Evolutionary conservation across 1,284 basidiomycete genomes (phyloP).

Genomic region (Blastosporella zonata): DNA sequence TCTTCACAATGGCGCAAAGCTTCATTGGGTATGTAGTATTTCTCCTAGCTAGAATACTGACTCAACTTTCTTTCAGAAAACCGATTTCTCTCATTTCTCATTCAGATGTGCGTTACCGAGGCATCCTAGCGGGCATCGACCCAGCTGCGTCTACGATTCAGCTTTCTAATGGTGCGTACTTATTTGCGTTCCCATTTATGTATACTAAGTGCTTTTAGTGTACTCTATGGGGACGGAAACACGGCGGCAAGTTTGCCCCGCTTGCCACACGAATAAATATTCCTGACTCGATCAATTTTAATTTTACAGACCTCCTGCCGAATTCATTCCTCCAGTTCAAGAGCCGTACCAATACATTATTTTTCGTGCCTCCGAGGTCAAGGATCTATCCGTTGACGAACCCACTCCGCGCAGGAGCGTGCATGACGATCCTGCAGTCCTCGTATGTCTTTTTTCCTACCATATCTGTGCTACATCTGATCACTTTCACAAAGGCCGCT

Average conservation of each 20-base stretch:
- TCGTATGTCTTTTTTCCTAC: constrained; percentile 46
- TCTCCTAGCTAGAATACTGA: background rate
- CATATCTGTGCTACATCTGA: constrained; percentile 8
- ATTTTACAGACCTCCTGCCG: constrained; percentile 52
- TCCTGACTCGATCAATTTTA: background rate
- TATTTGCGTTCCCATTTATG: background rate
- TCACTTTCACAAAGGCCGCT: constrained; percentile 20
- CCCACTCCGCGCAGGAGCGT: constrained; percentile 56
- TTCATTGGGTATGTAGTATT: constrained; percentile 58
- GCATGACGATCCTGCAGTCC: constrained; percentile 75
- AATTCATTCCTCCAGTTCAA: constrained; percentile 74
- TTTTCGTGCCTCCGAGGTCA: constrained; percentile 80
- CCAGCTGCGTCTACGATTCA: constrained; percentile 82
- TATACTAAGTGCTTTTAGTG: constrained; percentile 41
- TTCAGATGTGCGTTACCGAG: constrained; percentile 87
- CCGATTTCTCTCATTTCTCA: constrained; percentile 89
- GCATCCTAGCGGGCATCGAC: constrained; percentile 83
- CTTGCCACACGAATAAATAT: constrained; percentile 13
- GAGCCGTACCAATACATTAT: constrained; percentile 82
- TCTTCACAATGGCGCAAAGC: constrained; percentile 58
- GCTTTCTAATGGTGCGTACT: constrained; percentile 71
- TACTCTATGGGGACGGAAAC: constrained; percentile 88
- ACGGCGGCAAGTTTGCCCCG: constrained; percentile 57
- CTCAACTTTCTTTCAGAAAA: constrained; percentile 51
- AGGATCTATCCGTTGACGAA: constrained; percentile 76